Conservation (phyloP, 129 eudicot species). For the Escallonia rubra region DNA sequence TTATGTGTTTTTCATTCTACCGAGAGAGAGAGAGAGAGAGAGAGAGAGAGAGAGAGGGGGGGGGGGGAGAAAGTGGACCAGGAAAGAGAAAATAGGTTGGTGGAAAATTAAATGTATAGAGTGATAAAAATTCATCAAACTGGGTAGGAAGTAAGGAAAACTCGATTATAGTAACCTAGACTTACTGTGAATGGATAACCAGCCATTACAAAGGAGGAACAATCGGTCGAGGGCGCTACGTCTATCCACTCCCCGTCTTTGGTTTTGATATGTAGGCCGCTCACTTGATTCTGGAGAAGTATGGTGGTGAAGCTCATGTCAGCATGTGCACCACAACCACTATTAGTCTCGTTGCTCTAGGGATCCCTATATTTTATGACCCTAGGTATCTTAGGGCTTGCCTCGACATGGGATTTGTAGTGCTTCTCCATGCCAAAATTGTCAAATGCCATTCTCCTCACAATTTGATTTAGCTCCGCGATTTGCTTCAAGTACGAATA, state of each 20-base stretch:
- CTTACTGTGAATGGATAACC: slow-evolving; percentile 30
- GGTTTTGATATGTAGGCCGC: slow-evolving; percentile 20
- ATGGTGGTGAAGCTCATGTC: slow-evolving; percentile 29
- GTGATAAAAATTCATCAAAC: no score
- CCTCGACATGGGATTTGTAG: slow-evolving; percentile 20
- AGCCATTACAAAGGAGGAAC: slow-evolving; percentile 31
- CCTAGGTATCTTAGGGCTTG: slow-evolving; percentile 22
- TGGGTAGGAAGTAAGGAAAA: no score
- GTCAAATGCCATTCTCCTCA: slow-evolving; percentile 31
- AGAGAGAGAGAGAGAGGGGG: no score
- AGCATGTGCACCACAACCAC: slow-evolving; percentile 24
- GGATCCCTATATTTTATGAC: slow-evolving; percentile 28
- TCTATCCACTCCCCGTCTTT: slow-evolving; percentile 27
- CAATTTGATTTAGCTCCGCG: slow-evolving; percentile 4
- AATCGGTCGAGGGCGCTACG: slow-evolving; percentile 9
- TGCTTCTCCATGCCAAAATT: slow-evolving; percentile 25
- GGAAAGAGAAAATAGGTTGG: no score
- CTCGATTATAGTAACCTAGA: no score
- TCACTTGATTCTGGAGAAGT: slow-evolving; percentile 33
- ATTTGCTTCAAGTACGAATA: slow-evolving; percentile 11
- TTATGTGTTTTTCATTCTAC: no score
- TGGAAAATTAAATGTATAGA: no score
- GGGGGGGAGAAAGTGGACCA: no score
- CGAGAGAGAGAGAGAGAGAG: no score
- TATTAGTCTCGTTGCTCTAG: slow-evolving; percentile 5